Conservation (phyloP, 2,329 filamentous ascomycete species). For the Didymella pomorum region DNA sequence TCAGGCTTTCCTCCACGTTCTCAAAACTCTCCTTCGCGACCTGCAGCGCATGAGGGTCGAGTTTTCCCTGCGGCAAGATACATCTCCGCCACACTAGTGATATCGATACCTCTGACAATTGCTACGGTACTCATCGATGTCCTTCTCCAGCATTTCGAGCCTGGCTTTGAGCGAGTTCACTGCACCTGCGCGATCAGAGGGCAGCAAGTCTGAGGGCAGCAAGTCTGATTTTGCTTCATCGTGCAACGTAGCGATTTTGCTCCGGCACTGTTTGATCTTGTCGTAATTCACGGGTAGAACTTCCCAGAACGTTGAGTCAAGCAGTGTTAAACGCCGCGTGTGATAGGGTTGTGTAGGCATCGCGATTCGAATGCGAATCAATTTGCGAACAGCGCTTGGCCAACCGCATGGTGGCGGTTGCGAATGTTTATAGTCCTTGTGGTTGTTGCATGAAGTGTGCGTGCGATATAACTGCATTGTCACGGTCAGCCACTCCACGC, state of each 20-base stretch:
- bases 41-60: conserved; percentile 20
- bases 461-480: neutral
- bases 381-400: neutral
- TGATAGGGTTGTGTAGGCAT: conserved; percentile 2
- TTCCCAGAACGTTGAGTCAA: conserved; percentile 15
- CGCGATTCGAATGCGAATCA: neutral
- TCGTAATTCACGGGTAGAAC: conserved; percentile 7
- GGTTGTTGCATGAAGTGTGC: no score
- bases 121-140: conserved; percentile 19
- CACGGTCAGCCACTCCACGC: no score
- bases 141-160: conserved; percentile 24
- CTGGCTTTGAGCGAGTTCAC: conserved; percentile 24
- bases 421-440: neutral
- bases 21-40: conserved; percentile 26
- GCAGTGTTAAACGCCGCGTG: conserved; percentile 3
- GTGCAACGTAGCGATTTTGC: conserved; percentile 4
- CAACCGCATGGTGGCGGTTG: neutral
- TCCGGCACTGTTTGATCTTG: conserved; percentile 12
- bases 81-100: conserved; percentile 24
- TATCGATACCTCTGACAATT: conserved; percentile 14
- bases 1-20: conserved; percentile 22
- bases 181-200: conserved; percentile 12
- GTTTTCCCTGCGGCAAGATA: conserved; percentile 24
- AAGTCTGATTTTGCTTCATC: neutral
- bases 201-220: neutral